Evolutionary conservation across 1,284 basidiomycete species (phyloP).

Genomic region (Moesziomyces sp.): DNA sequence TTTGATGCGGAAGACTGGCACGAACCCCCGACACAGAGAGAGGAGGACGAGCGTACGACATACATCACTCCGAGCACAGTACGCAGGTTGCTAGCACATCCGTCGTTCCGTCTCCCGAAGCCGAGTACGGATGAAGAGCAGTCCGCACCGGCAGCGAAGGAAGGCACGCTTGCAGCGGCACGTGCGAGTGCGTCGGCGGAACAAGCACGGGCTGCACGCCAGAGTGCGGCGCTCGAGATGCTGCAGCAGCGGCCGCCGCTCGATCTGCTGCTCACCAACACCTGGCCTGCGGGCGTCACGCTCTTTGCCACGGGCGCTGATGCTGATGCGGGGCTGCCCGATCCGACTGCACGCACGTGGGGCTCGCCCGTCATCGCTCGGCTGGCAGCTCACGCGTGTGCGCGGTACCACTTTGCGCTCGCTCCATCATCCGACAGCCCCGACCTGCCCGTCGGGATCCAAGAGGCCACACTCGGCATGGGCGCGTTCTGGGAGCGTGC

Average conservation of each 20-base stretch:
- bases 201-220: slow-evolving; percentile 12
- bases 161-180: slow-evolving; percentile 54
- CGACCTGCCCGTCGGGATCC: slow-evolving; percentile 31
- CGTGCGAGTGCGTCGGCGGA: slow-evolving; percentile 25
- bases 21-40: slow-evolving; percentile 8
- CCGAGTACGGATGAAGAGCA: background rate
- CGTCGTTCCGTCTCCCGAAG: slow-evolving; percentile 32
- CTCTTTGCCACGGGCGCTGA: slow-evolving; percentile 39
- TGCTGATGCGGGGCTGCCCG: slow-evolving; percentile 26
- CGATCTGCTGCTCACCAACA: slow-evolving; percentile 60
- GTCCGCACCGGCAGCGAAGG: slow-evolving; percentile 11
- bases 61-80: slow-evolving; percentile 35
- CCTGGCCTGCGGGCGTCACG: slow-evolving; percentile 58
- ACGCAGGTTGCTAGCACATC: slow-evolving; percentile 33
- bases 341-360: slow-evolving; percentile 50
- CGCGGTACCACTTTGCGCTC: slow-evolving; percentile 62
- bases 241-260: slow-evolving; percentile 39
- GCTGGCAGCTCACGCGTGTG: slow-evolving; percentile 38
- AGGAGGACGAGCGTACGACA: slow-evolving; percentile 11
- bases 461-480: slow-evolving; percentile 14
- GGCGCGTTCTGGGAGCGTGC: slow-evolving; percentile 64
- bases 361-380: slow-evolving; percentile 53
- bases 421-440: slow-evolving; percentile 21
- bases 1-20: slow-evolving; percentile 20
- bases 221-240: slow-evolving; percentile 17